Base-by-base conservation (phyloP, 2,329 filamentous ascomycete species). In the Colletotrichum sp. region DNA sequence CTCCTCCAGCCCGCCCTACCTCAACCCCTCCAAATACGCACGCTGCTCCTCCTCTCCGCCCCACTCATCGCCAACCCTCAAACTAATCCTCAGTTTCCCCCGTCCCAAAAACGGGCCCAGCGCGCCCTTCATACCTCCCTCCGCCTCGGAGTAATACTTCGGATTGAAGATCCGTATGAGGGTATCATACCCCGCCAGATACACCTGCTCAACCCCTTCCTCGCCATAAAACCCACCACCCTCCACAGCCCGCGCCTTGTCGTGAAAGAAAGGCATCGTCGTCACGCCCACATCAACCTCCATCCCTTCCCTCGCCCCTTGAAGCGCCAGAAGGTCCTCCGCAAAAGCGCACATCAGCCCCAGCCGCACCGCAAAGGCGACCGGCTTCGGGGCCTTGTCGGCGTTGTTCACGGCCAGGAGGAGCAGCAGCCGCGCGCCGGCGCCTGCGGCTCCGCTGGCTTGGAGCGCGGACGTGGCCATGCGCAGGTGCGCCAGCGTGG, bases 171-270 rank as follows among this genome's bases (percentile, higher is more conserved):
- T 91, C 24, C 95, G 90, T 18, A 94, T 91, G 8, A 96, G 85
- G 0, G 95, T 96, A 80, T 96, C 95, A 81, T 92, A 96, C 32
- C 95, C 95, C 3, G 92, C 90, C 4, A 96, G 89, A 80, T 95
- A 95, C 6, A 94, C 85, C 80, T 95, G 93, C 69, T 89, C 86
- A 12, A 36, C 49, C 34, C 16, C 72, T 0, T 39, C 39, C 26
- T 36, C 39, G 26, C 49, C 8, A 78, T 91, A 92, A 49, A 86
- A 85, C 0, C 86, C 85, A 1, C 83, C 83, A 10, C 82, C 80
- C 0, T 87, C 85, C 32, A 96, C 92, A 2, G 91, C 91, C 15
- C 81, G 79, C 9, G 92, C 91, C 85, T 96, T 96, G 80, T 93
- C 92, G 74, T 92, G 91, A 80, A 96, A 97, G 81, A 93, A 96